A percentile compares a stretch with the other conserved stretches of the same genome.
These are phyloP conservation scores for Linnemannia schmuckeri DNA, from an alignment of 192 early-diverging fungal species.

Conservation along the genomic window DNA sequence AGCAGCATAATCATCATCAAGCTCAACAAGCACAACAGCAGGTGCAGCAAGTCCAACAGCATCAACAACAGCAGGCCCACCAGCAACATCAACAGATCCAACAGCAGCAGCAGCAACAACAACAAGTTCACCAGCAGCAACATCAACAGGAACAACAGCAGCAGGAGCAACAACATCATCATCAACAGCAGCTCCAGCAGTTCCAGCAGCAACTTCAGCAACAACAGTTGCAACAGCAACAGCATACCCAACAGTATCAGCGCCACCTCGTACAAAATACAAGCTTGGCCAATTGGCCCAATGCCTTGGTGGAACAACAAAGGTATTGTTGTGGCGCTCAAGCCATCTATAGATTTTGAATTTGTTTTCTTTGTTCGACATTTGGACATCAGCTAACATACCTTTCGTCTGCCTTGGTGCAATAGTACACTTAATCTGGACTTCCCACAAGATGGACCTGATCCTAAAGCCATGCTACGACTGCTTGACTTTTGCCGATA, in stretches of 20 bases:
- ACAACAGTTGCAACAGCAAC: not conserved
- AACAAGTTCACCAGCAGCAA: not conserved
- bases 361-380: too few species aligned
- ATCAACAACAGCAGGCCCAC: not conserved
- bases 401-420: not conserved
- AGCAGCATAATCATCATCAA: not conserved
- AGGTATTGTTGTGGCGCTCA: not conserved
- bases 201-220: not conserved
- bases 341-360: too few species aligned
- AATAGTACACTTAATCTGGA: not conserved
- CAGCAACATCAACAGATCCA: constrained; percentile 9
- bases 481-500: constrained; percentile 13
- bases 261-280: not conserved
- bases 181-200: not conserved
- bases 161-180: not conserved
- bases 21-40: constrained; percentile 1
- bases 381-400: not conserved
- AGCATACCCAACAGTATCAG: not conserved
- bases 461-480: constrained; percentile 4
- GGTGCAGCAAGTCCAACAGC: not conserved
- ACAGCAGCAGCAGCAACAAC: not conserved
- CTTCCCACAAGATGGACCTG: not conserved
- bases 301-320: not conserved
- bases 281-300: not conserved
- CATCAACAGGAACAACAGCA: not conserved